phyloP scores from a whole-genome alignment of 176 grass and related monocot species.

The Dendrocalamus sinicus region DNA sequence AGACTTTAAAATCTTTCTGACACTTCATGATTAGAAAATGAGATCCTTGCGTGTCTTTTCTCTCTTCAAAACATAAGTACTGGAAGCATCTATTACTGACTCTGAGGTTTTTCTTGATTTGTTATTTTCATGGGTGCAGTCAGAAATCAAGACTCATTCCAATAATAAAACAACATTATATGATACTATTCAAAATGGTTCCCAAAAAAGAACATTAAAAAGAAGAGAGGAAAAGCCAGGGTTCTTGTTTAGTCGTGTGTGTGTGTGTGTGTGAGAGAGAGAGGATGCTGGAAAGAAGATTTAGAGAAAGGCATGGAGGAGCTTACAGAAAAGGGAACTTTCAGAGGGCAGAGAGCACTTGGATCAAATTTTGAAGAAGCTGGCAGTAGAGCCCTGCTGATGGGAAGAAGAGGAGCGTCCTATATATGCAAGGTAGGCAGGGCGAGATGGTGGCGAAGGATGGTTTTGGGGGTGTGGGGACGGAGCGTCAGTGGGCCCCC shows the following conservation, averaged over 20 bases:
- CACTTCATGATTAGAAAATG: conserved; percentile 25
- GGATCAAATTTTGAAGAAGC: conserved; percentile 1
- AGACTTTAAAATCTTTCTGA: conserved; percentile 5
- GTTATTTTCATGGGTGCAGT: conserved; percentile 26
- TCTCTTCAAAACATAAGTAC: neutral
- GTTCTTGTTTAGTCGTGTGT: neutral
- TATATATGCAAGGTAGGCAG: conserved; percentile 31
- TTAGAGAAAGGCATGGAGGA: neutral
- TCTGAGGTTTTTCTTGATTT: conserved; percentile 23
- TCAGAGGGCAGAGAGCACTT: conserved; percentile 19
- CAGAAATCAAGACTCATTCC: neutral
- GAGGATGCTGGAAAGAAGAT: neutral
- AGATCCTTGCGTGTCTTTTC: neutral
- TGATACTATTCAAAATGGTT: neutral
- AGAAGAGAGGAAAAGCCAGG: neutral
- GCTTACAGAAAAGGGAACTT: conserved; percentile 29
- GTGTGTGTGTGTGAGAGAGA: neutral
- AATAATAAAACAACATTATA: neutral
- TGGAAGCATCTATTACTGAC: neutral
- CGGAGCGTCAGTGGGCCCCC: neutral
- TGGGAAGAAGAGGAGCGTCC: conserved; percentile 18
- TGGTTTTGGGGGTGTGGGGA: conserved; percentile 3
- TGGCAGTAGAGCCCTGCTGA: conserved; percentile 9
- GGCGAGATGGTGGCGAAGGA: neutral
- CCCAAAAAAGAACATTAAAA: no score